Evolutionary conservation across 495 filamentous ascomycete genomes (phyloP).

Genomic region (Clohesyomyces aquaticus): DNA sequence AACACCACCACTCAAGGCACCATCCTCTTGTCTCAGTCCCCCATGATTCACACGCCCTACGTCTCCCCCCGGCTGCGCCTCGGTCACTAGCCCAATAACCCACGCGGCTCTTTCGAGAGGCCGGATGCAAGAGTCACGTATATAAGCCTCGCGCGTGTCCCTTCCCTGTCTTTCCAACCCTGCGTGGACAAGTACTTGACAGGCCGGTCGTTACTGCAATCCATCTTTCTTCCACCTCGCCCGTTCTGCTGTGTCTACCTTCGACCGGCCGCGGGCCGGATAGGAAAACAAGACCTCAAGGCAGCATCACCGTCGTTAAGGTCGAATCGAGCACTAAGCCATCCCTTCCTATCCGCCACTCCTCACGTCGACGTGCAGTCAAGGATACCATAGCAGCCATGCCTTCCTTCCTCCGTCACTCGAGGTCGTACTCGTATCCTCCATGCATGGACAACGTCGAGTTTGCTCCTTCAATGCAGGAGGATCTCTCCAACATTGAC

Average conservation of each 20-base stretch:
- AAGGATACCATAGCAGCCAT: conserved; percentile 32
- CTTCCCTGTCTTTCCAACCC: conserved; percentile 6
- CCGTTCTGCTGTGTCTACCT: conserved; percentile 22
- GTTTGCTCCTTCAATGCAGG: conserved; percentile 23
- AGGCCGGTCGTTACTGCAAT: conserved; percentile 24
- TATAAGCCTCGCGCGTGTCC: conserved; percentile 40
- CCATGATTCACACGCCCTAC: conserved; percentile 40
- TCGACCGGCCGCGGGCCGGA: conserved; percentile 46
- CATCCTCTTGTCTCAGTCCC: conserved; percentile 37
- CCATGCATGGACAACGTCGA: conserved; percentile 33
- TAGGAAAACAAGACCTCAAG: conserved; percentile 19
- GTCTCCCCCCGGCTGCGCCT: conserved; percentile 33
- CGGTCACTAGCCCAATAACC: conserved; percentile 28
- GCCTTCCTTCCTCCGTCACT: conserved; percentile 33
- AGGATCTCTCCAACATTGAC: conserved; percentile 43
- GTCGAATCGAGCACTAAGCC: conserved; percentile 32
- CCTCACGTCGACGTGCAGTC: conserved; percentile 22
- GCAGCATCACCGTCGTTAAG: conserved; percentile 36
- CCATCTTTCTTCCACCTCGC: conserved; percentile 21
- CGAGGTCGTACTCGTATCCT: conserved; percentile 46
- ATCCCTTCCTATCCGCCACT: conserved; percentile 26
- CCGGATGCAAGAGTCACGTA: conserved; percentile 42
- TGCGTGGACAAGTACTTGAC: conserved; percentile 29
- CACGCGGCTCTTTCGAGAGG: conserved; percentile 40
- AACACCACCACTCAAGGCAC: conserved; percentile 31